phyloP scores from a whole-genome alignment of 169 alveolate genomes.

The Cryptosporidium sp. region DNA sequence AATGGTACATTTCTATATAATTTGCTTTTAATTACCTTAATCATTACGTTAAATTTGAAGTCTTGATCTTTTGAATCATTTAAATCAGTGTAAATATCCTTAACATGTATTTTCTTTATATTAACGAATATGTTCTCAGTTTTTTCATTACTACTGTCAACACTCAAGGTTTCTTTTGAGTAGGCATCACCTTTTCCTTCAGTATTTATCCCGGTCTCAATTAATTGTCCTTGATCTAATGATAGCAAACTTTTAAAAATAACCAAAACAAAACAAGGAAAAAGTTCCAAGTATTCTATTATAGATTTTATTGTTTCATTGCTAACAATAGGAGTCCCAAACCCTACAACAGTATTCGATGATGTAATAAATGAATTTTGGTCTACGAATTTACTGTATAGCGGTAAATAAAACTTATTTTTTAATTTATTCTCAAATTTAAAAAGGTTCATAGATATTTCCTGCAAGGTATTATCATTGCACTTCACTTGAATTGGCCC shows the following conservation, averaged over 20 bases:
- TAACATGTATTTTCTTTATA: slow-evolving; percentile 20
- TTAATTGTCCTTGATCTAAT: not conserved
- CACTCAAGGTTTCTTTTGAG: not conserved
- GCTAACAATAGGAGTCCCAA: slow-evolving; percentile 53
- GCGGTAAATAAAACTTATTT: slow-evolving; percentile 10
- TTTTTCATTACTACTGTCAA: not conserved
- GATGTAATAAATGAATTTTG: slow-evolving; percentile 27
- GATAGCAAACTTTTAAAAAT: slow-evolving; percentile 8
- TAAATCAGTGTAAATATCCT: slow-evolving; percentile 14
- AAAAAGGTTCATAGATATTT: slow-evolving; percentile 34
- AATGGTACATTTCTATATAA: slow-evolving; percentile 36
- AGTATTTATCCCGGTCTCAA: not conserved
- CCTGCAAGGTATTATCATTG: slow-evolving; percentile 23
- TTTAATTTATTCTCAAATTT: slow-evolving; percentile 5
- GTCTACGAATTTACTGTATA: slow-evolving; percentile 17
- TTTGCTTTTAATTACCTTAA: not conserved
- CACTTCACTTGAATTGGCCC: slow-evolving; percentile 40
- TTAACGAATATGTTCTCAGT: not conserved
- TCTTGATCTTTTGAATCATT: slow-evolving; percentile 26
- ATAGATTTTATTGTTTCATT: slow-evolving; percentile 19
- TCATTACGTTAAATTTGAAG: not conserved
- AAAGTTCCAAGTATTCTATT: slow-evolving; percentile 12
- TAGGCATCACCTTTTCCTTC: not conserved
- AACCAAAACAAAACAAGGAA: slow-evolving; percentile 33
- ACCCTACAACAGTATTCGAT: slow-evolving; percentile 1